A percentile compares a stretch with the other conserved stretches of the same genome.
Evolutionary conservation across 2,329 filamentous ascomycete genomes (phyloP).

Genomic region (Penicillium fuscoglaucum): DNA sequence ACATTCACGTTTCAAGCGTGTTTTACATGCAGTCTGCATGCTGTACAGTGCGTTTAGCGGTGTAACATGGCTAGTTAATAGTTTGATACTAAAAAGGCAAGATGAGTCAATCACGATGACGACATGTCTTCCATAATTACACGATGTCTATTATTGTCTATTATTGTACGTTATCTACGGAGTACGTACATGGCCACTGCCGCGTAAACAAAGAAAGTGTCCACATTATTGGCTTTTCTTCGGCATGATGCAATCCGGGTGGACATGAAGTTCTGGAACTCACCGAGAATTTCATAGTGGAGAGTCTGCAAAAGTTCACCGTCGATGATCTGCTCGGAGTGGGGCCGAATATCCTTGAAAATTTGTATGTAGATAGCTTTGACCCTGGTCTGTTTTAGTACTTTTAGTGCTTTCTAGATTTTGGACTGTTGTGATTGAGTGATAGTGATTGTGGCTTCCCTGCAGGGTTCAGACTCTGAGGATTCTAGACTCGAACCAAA

Average conservation of each 20-base stretch:
- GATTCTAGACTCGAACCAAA: background rate
- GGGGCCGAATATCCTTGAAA: constrained; percentile 4
- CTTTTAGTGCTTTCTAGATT: background rate
- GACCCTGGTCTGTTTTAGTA: background rate
- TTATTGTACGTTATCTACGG: background rate
- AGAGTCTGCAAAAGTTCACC: constrained; percentile 4
- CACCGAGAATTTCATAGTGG: constrained; percentile 4
- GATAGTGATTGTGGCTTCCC: background rate
- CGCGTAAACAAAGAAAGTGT: background rate
- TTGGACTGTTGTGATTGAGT: too few species aligned
- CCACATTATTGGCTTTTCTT: background rate
- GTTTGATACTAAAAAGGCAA: background rate
- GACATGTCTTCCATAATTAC: background rate
- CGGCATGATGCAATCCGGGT: constrained; percentile 6
- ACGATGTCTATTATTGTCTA: background rate
- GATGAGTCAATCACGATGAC: constrained; percentile 1
- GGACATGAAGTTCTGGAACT: constrained; percentile 8
- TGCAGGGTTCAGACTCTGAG: background rate
- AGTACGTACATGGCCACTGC: background rate
- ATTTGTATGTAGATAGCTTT: background rate
- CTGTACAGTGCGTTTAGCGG: background rate
- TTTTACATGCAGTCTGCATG: background rate
- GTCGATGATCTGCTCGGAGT: constrained; percentile 5
- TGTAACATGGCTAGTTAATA: background rate
- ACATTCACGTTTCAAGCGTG: background rate